These are phyloP conservation scores for Candida golubevii DNA, from an alignment of 805 yeast species.

Conservation along the genomic window DNA sequence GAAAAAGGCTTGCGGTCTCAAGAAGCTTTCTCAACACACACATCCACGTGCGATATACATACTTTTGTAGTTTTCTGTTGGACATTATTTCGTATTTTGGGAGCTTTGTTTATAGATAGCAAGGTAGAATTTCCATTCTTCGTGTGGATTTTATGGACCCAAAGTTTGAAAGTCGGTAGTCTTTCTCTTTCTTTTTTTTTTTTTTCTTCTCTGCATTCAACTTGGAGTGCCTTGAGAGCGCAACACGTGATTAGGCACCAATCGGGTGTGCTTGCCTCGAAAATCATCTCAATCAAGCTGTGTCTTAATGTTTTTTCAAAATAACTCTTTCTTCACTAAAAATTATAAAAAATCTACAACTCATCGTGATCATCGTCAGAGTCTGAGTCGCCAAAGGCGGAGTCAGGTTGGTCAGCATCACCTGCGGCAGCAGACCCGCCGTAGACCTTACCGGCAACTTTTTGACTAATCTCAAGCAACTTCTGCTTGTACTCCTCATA, in stretches of 20 bases:
- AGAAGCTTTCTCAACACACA: no score
- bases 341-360: slow-evolving; percentile 22
- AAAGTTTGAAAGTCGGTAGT: not conserved
- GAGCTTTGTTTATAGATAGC: slow-evolving; percentile 7
- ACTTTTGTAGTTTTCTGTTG: slow-evolving; percentile 21
- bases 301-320: no score
- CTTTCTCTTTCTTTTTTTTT: not conserved
- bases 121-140: slow-evolving; percentile 17
- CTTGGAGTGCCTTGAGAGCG: slow-evolving; percentile 4
- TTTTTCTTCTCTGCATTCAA: slow-evolving; percentile 11
- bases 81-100: slow-evolving; percentile 11
- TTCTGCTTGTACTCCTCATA: slow-evolving; percentile 86
- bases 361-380: slow-evolving; percentile 44
- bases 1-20: no score
- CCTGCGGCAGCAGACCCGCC: slow-evolving; percentile 42
- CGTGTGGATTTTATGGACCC: slow-evolving; percentile 1
- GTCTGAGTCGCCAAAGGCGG: slow-evolving; percentile 30
- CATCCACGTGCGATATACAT: slow-evolving; percentile 6
- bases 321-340: no score
- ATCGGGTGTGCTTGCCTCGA: not conserved
- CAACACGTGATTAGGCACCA: slow-evolving; percentile 5
- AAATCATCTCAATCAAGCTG: no score
- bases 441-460: slow-evolving; percentile 82
- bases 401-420: slow-evolving; percentile 36
- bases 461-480: slow-evolving; percentile 78